Percentiles rank a stretch among this genome's conserved stretches.
phyloP scores from a whole-genome alignment of 208 protist species.

The Borovskyia barvae region DNA sequence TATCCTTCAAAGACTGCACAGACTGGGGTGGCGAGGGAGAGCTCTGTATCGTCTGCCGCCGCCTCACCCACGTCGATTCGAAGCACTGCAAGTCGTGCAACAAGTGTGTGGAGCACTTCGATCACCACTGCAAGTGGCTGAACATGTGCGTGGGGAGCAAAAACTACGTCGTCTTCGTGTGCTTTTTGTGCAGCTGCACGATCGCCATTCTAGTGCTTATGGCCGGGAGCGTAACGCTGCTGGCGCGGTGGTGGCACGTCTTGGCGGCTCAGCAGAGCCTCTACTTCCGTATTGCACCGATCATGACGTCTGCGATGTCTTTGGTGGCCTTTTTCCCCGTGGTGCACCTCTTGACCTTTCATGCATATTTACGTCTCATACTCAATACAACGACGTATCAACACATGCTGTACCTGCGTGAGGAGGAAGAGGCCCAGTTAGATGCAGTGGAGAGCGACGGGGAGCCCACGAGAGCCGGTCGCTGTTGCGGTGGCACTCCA shows the following conservation, averaged over 20 bases:
- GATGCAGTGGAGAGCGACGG: not conserved
- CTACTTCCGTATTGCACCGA: constrained; percentile 60
- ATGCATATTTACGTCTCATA: constrained; percentile 45
- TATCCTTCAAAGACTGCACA: constrained; percentile 53
- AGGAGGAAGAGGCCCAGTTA: not conserved
- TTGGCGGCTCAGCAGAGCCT: constrained; percentile 33
- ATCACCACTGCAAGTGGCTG: constrained; percentile 92
- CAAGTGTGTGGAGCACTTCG: constrained; percentile 84
- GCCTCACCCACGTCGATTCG: constrained; percentile 43
- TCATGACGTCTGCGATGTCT: constrained; percentile 41
- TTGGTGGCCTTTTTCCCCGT: constrained; percentile 35
- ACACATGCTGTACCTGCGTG: constrained; percentile 45
- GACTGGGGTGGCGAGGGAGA: constrained; percentile 49
- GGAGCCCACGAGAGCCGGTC: not conserved
- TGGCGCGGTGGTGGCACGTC: constrained; percentile 58
- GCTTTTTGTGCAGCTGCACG: constrained; percentile 36
- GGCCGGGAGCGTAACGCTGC: constrained; percentile 30
- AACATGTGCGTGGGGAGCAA: constrained; percentile 81
- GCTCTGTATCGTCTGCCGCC: constrained; percentile 54
- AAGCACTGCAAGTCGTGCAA: constrained; percentile 92
- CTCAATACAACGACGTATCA: constrained; percentile 61
- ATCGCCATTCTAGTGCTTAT: constrained; percentile 23
- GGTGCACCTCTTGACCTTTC: constrained; percentile 59
- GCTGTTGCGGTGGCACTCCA: constrained; percentile 17
- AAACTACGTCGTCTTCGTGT: constrained; percentile 83